Evolutionary conservation across 495 filamentous ascomycete genomes (phyloP).

Genomic region (Penicillium crystallinum): DNA sequence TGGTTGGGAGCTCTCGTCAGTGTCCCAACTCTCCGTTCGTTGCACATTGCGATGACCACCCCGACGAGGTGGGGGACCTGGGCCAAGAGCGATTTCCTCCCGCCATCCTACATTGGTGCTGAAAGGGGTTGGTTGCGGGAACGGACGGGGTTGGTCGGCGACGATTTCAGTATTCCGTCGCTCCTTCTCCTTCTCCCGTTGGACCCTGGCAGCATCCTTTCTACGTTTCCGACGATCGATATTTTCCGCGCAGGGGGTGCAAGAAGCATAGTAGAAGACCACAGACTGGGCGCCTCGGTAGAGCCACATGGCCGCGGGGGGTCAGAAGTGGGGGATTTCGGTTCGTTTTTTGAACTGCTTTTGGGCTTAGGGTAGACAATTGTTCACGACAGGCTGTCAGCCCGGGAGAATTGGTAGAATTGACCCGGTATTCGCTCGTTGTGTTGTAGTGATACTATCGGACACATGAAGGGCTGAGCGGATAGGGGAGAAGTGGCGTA

Average conservation of each 20-base stretch:
- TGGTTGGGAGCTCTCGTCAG: conserved; percentile 19
- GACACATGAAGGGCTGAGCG: conserved; percentile 41
- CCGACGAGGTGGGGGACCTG: conserved; percentile 59
- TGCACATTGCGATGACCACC: conserved; percentile 45
- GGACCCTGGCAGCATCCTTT: conserved; percentile 56
- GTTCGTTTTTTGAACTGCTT: neutral
- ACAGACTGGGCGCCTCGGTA: conserved; percentile 66
- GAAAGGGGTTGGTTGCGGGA: conserved; percentile 75
- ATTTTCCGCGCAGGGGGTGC: conserved; percentile 69
- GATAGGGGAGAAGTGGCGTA: conserved; percentile 14
- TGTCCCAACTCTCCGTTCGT: conserved; percentile 47
- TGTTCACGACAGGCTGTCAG: conserved; percentile 25
- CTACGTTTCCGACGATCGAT: conserved; percentile 58
- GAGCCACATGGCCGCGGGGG: conserved; percentile 44
- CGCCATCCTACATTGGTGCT: conserved; percentile 81
- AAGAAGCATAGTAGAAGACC: conserved; percentile 80
- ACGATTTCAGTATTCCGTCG: conserved; percentile 42
- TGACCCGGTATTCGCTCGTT: conserved; percentile 20
- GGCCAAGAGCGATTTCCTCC: conserved; percentile 77
- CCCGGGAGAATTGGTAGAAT: conserved; percentile 22
- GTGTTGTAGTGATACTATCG: conserved; percentile 26
- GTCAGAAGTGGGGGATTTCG: neutral
- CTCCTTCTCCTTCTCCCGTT: conserved; percentile 55
- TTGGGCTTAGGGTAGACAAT: neutral
- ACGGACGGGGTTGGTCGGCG: conserved; percentile 63